Base-by-base conservation (phyloP, 805 yeast species). In the Candida sphagnicola region DNA sequence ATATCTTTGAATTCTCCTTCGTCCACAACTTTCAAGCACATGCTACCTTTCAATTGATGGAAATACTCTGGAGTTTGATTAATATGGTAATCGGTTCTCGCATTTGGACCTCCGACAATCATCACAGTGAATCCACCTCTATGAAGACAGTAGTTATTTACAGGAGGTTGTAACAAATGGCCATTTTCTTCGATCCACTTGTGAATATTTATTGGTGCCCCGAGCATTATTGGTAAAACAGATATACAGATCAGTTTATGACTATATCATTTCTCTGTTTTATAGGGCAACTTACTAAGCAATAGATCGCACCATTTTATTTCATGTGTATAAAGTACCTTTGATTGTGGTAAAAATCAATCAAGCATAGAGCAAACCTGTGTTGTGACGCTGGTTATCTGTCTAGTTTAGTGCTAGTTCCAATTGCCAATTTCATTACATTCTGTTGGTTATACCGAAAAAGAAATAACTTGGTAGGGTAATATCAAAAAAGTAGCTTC, bases 31-130 rank as follows among this genome's bases (percentile, higher is more conserved):
- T 78, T 80, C 45, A 90, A 69, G 15, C 85, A 74, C 95, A 90
- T 89, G 18, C 72, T 68, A 2, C 97, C 97, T 59, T 86, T 86
- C 57, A 83, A 77, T 71, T 85, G 91, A 62, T 83, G 80, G 59
- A 90, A 90, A 77, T 88, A 90, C 54, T 90, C 97, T 0, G 97
- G 96, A 0, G 97, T 90, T 51, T 87, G 95, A 55, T 90, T 90
- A 35, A 90, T 77, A 54, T 90, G 97, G 57, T 87, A 90, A 57
- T 90, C 97, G 0, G 95, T 89, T 41, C 97, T 72, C 53, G 82
- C 95, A 57, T 90, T 90, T 3, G 97, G 97, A 0, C 97, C 97
- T 12, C 97, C 97, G 1, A 90, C 95, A 37, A 89, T 80, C 96
- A 90, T 90, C 26, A 89, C 88, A 0, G 96, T 89, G 57, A 85